These are phyloP conservation scores for Venturia effusa DNA, from an alignment of 2,329 filamentous ascomycete species.

Conservation along the genomic window DNA sequence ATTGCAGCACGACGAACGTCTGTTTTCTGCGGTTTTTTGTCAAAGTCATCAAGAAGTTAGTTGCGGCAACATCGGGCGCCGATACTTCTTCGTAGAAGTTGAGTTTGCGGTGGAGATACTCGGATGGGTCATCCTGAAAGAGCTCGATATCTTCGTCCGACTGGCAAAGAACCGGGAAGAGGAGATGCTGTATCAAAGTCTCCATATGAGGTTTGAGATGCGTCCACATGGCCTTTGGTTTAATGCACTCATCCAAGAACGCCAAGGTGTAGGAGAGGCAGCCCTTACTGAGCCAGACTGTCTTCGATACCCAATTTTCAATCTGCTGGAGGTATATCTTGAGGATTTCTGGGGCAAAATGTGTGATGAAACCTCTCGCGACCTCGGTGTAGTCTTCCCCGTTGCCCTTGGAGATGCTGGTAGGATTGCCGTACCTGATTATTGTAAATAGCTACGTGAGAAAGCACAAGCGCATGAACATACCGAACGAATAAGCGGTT, in stretches of 20 bases:
- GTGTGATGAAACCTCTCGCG: constrained; percentile 80
- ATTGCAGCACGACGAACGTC: constrained; percentile 87
- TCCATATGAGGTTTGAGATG: constrained; percentile 88
- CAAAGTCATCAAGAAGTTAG: constrained; percentile 89
- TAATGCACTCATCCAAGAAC: constrained; percentile 94
- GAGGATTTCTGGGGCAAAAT: constrained; percentile 90
- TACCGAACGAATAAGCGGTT: constrained; percentile 91
- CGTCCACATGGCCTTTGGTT: constrained; percentile 94
- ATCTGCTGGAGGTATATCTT: constrained; percentile 91
- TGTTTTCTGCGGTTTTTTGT: constrained; percentile 93
- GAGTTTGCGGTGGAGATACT: constrained; percentile 93
- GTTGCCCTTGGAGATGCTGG: constrained; percentile 61
- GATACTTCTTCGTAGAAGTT: constrained; percentile 98
- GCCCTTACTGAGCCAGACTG: constrained; percentile 86
- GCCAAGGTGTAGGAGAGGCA: constrained; percentile 88
- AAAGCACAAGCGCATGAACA: constrained; percentile 17
- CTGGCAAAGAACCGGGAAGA: constrained; percentile 92
- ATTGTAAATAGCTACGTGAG: background rate
- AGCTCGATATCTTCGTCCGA: constrained; percentile 86
- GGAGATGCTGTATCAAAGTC: constrained; percentile 83
- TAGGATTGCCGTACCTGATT: constrained; percentile 76
- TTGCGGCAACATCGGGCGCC: constrained; percentile 87
- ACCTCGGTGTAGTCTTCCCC: constrained; percentile 68
- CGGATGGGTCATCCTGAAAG: constrained; percentile 87
- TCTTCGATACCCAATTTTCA: constrained; percentile 95